A percentile compares a stretch with the other conserved stretches of the same genome.
These are phyloP conservation scores for Coemansia sp. DNA, from an alignment of 192 early-diverging fungal species.

Conservation along the genomic window DNA sequence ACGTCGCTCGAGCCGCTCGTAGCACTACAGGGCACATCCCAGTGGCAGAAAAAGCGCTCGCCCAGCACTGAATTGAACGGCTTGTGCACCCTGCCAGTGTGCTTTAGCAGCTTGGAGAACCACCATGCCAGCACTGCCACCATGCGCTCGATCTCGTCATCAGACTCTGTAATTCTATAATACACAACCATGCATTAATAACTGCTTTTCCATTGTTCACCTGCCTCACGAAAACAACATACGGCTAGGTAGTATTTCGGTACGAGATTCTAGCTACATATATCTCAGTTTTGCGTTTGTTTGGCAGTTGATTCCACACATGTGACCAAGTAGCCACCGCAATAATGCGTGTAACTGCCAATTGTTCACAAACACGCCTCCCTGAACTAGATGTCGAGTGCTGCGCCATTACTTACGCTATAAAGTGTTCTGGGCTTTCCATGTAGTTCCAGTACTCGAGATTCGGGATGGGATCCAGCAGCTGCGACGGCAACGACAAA, in stretches of 20 bases:
- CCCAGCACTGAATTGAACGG: slow-evolving; percentile 62
- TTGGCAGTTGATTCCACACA: background rate
- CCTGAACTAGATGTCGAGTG: background rate
- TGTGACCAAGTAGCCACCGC: background rate
- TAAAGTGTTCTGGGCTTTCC: slow-evolving; percentile 74
- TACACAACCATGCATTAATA: slow-evolving; percentile 8
- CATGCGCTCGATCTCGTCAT: slow-evolving; percentile 67
- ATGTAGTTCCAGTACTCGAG: slow-evolving; percentile 79
- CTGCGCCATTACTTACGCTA: slow-evolving; percentile 40
- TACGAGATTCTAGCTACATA: background rate
- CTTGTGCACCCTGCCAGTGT: slow-evolving; percentile 56
- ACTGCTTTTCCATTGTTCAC: background rate
- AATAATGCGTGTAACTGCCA: background rate
- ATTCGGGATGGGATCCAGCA: slow-evolving; percentile 71
- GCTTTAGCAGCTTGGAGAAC: slow-evolving; percentile 69
- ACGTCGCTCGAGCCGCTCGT: background rate
- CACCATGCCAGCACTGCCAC: slow-evolving; percentile 70
- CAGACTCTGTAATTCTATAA: slow-evolving; percentile 61
- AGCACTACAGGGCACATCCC: slow-evolving; percentile 38
- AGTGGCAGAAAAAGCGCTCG: slow-evolving; percentile 60
- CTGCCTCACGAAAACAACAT: background rate
- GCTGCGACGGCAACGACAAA: slow-evolving; percentile 68
- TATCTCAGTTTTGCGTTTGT: background rate
- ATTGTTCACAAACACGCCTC: background rate
- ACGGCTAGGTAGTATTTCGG: background rate